Conservation (phyloP, 2,329 filamentous ascomycete species). For the Aureobasidium subglaciale region DNA sequence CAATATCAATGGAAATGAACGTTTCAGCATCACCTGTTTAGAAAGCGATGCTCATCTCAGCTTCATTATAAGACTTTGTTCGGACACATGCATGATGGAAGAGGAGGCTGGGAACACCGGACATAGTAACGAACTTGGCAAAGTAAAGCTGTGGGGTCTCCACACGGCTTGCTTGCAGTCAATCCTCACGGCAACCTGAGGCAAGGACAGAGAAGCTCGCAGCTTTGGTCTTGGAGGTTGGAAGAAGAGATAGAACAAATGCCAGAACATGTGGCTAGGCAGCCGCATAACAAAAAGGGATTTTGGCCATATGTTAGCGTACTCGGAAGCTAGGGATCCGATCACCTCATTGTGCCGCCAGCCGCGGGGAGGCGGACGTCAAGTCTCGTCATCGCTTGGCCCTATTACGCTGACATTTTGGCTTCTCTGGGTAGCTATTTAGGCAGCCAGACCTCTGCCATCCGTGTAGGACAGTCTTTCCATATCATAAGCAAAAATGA, state of each 20-base stretch:
- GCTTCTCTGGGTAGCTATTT: neutral
- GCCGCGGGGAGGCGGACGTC: conserved; percentile 1
- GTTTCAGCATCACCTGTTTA: no score
- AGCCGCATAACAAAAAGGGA: neutral
- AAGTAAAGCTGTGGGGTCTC: neutral
- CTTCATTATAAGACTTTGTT: no score
- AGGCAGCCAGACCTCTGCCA: conserved; percentile 15
- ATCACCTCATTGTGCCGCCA: conserved; percentile 5
- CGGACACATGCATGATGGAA: no score
- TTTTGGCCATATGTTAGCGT: neutral
- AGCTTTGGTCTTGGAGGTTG: neutral
- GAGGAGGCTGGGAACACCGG: no score
- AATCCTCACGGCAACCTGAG: neutral
- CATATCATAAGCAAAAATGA: conserved; percentile 34
- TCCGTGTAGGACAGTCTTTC: neutral
- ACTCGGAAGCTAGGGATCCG: neutral
- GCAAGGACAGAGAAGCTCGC: neutral
- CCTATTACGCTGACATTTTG: conserved; percentile 13
- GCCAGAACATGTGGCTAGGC: neutral
- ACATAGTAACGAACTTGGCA: neutral
- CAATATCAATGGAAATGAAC: no score
- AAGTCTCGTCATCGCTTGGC: conserved; percentile 15
- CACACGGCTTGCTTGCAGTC: no score
- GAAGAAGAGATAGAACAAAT: neutral
- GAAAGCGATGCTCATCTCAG: no score